phyloP scores from a whole-genome alignment of 1,284 basidiomycete species.

The Thecaphora frezii region DNA sequence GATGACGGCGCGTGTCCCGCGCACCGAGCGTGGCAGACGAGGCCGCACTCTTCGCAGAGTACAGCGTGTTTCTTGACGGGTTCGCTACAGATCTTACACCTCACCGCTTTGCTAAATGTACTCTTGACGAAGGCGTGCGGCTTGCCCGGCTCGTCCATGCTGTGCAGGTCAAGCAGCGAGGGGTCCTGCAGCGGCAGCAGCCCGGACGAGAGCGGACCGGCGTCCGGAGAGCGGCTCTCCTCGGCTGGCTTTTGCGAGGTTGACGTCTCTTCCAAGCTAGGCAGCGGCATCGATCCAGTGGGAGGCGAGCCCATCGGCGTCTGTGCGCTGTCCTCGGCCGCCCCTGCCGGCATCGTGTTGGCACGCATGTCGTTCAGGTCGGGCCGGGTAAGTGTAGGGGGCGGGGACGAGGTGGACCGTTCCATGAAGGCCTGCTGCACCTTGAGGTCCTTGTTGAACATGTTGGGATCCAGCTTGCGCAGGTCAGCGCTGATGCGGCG shows the following conservation, averaged over 20 bases:
- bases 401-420: constrained; percentile 31
- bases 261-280: constrained; percentile 6
- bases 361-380: constrained; percentile 18
- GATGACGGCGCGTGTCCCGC: constrained; percentile 72
- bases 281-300: constrained; percentile 5
- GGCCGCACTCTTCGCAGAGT: constrained; percentile 82
- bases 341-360: too few species aligned
- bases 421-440: constrained; percentile 25
- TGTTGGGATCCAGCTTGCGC: constrained; percentile 64
- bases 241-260: background rate
- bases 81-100: constrained; percentile 78
- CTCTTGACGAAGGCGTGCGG: constrained; percentile 83
- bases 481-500: constrained; percentile 83
- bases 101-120: constrained; percentile 85
- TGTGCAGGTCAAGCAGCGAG: constrained; percentile 35
- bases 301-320: constrained; percentile 13
- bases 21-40: constrained; percentile 83
- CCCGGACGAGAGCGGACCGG: constrained; percentile 6
- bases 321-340: too few species aligned
- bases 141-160: constrained; percentile 30
- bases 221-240: constrained; percentile 1
- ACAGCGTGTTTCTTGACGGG: constrained; percentile 83
- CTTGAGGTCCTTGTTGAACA: constrained; percentile 16
- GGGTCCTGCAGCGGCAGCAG: constrained; percentile 21
- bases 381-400: constrained; percentile 21